phyloP scores from a whole-genome alignment of 257 asterid genomes.

The Lavandula angustifolia region DNA sequence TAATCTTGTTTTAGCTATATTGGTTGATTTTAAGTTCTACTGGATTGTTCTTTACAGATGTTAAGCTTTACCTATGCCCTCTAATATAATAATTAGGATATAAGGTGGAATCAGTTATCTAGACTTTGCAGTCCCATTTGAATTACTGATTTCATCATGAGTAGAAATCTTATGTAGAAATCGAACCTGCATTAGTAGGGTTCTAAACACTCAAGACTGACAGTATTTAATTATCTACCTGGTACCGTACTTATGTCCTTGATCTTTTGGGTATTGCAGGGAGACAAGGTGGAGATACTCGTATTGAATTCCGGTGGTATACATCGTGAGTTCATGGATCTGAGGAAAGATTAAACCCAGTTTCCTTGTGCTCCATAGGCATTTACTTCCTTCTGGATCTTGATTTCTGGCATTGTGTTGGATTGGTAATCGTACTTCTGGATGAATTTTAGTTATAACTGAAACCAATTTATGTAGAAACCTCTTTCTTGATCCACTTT shows the following conservation, averaged over 20 bases:
- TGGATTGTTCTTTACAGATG: background rate
- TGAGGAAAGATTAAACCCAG: slow-evolving; percentile 58
- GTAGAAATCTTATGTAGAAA: background rate
- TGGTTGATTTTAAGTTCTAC: background rate
- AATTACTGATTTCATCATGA: background rate
- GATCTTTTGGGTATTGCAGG: slow-evolving; percentile 39
- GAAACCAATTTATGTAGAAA: background rate
- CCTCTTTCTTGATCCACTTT: background rate
- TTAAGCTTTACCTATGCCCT: background rate
- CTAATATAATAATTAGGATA: slow-evolving; percentile 14
- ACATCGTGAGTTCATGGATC: slow-evolving; percentile 67
- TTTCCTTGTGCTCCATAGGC: slow-evolving; percentile 14
- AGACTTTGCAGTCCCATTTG: background rate
- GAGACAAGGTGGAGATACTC: slow-evolving; percentile 76
- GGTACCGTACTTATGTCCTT: background rate
- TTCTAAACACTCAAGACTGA: background rate
- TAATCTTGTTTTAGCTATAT: slow-evolving; percentile 2
- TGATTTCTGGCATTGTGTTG: slow-evolving; percentile 7
- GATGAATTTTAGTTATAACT: slow-evolving; percentile 13
- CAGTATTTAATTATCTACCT: background rate
- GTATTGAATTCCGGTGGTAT: slow-evolving; percentile 61
- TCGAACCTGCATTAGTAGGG: background rate
- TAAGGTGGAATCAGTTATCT: background rate
- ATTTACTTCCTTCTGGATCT: slow-evolving; percentile 2
- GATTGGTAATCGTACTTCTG: slow-evolving; percentile 4